phyloP scores from a whole-genome alignment of 1,284 basidiomycete species.

The Rhodotorula glutinis region DNA sequence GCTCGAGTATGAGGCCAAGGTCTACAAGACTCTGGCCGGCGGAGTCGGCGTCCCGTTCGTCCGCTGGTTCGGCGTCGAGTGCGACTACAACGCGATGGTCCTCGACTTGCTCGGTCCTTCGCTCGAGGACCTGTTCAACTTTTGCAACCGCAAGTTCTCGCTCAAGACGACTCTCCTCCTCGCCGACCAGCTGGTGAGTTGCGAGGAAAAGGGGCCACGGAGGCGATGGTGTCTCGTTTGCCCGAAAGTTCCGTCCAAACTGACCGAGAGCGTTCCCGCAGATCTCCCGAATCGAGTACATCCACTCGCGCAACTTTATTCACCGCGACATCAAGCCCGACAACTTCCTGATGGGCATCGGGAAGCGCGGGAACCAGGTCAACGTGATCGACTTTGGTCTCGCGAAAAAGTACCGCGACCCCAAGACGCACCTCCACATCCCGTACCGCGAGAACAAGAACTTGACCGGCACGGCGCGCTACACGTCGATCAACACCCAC shows the following conservation, averaged over 20 bases:
- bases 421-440: slow-evolving; percentile 98
- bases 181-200: slow-evolving; percentile 87
- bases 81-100: slow-evolving; percentile 99
- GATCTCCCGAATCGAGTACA: slow-evolving; percentile 99
- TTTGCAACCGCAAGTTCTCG: slow-evolving; percentile 97
- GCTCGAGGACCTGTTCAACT: slow-evolving; percentile 99
- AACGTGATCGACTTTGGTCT: slow-evolving; percentile 99
- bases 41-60: slow-evolving; percentile 98
- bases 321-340: slow-evolving; percentile 99
- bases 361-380: slow-evolving; percentile 97
- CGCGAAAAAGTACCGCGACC: slow-evolving; percentile 99
- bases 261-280: no score
- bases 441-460: slow-evolving; percentile 99
- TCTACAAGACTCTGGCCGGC: slow-evolving; percentile 74
- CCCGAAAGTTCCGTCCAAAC: no score
- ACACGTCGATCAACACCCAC: slow-evolving; percentile 99
- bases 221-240: no score
- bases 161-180: slow-evolving; percentile 96
- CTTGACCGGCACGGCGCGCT: slow-evolving; percentile 95
- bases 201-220: no score
- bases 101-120: slow-evolving; percentile 95
- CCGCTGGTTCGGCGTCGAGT: slow-evolving; percentile 97
- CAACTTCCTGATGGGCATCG: slow-evolving; percentile 99
- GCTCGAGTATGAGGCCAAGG: slow-evolving; percentile 80
- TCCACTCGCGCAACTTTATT: slow-evolving; percentile 99